These are phyloP conservation scores for Trametes sanguinea DNA, from an alignment of 768 basidiomycete genomes.

Conservation along the genomic window DNA sequence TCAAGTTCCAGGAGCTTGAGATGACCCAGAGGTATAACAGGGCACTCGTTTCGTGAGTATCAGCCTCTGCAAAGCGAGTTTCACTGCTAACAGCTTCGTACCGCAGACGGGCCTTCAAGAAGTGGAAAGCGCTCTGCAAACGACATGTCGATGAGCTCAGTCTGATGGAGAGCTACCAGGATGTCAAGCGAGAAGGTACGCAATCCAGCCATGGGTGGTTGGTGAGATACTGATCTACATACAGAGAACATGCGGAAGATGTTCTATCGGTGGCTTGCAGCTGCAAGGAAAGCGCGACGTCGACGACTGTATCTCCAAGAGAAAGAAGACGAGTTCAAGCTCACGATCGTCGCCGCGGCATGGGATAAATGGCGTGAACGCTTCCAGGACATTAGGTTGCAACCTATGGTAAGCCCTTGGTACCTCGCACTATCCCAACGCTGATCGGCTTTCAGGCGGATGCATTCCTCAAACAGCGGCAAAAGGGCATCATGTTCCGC, in stretches of 20 bases:
- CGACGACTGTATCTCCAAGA: conserved; percentile 59
- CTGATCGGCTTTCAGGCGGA: conserved; percentile 48
- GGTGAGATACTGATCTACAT: not conserved
- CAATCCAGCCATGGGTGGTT: not conserved
- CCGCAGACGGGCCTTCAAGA: conserved; percentile 57
- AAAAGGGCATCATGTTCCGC: conserved; percentile 62
- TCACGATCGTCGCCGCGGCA: conserved; percentile 48
- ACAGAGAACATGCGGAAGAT: conserved; percentile 66
- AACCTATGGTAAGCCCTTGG: conserved; percentile 54
- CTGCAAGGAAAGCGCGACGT: conserved; percentile 60
- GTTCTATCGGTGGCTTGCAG: conserved; percentile 70
- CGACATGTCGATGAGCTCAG: conserved; percentile 72
- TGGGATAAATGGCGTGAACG: conserved; percentile 85
- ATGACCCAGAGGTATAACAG: conserved; percentile 50
- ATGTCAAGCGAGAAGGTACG: conserved; percentile 78
- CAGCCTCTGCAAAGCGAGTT: not conserved
- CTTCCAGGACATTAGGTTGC: conserved; percentile 63
- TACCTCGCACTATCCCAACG: not conserved
- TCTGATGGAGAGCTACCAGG: conserved; percentile 82
- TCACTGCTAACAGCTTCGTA: not conserved
- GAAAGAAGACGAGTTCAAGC: conserved; percentile 63
- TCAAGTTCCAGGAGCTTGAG: conserved; percentile 75
- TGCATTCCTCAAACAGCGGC: conserved; percentile 56
- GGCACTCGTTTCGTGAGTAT: conserved; percentile 39
- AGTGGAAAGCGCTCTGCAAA: conserved; percentile 65